Percentiles rank a stretch among this genome's conserved stretches.
Conservation (phyloP, 2,329 filamentous ascomycete species). For the Cadophora sp. region DNA sequence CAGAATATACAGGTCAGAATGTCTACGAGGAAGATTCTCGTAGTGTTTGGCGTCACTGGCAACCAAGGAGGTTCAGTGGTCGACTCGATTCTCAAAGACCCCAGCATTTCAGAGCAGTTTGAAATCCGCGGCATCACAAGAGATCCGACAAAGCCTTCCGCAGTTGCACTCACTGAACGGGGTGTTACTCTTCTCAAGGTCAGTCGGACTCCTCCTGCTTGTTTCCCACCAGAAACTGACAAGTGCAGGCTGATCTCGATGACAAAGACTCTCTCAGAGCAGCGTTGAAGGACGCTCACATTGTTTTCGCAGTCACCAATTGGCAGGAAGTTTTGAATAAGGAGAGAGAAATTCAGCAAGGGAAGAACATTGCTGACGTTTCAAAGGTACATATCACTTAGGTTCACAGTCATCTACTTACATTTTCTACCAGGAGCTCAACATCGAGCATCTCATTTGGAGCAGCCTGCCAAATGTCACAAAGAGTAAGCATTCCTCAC, state of each 20-base stretch:
- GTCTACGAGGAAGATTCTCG: conserved; percentile 45
- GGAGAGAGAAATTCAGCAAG: conserved; percentile 40
- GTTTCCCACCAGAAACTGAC: not conserved
- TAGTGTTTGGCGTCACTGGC: conserved; percentile 55
- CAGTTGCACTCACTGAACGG: conserved; percentile 47
- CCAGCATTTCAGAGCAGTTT: conserved; percentile 48
- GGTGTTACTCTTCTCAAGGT: conserved; percentile 51
- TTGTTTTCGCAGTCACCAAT: conserved; percentile 36
- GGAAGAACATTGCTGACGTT: conserved; percentile 46
- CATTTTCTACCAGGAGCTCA: conserved; percentile 40
- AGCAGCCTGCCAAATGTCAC: conserved; percentile 49
- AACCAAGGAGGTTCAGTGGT: conserved; percentile 58
- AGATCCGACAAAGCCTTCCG: conserved; percentile 50
- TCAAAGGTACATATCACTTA: conserved; percentile 45
- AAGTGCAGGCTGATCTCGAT: conserved; percentile 47
- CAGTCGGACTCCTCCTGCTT: not conserved
- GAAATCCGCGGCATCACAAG: conserved; percentile 55
- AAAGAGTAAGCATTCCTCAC: conserved; percentile 42
- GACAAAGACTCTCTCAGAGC: conserved; percentile 47
- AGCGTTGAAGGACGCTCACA: conserved; percentile 33
- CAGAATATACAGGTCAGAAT: conserved; percentile 1
- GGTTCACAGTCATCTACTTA: not conserved
- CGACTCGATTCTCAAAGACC: conserved; percentile 50
- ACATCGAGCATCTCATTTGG: conserved; percentile 52
- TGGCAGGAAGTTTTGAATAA: conserved; percentile 42